Evolutionary conservation across 2,329 filamentous ascomycete species (phyloP), one percentile per base, ranked within the genome.

Genomic region (Ophiostoma pallidulum): DNA sequence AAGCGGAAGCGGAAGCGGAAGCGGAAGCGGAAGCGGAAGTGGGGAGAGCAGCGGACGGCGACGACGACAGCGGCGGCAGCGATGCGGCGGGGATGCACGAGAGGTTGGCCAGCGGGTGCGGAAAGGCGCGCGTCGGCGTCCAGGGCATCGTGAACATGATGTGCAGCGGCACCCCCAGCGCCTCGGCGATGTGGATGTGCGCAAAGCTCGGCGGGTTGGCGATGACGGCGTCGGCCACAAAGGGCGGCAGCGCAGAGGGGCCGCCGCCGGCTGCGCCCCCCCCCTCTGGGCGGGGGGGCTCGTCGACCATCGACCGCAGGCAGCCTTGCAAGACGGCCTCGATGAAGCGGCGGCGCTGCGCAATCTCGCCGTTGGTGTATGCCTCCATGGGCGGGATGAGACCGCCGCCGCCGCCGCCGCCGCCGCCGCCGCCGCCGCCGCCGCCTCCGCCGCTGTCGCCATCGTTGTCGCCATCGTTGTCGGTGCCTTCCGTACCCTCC

Each of bases 301-400:
- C 36, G 20, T 48, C 49, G 13, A 32, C 29, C 41, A 45, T 41
- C 0, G 86, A 88, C 56, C 82, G 73, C 90, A 89, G 95, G 58
- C 86, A 92, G 0, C 89, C 88, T 20, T 84, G 69, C n/a, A 95
- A 68, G 52, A 92, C 90, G 51, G 87, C 76, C 50, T 81, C 78
- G 52, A 94, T 88, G 14, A 84, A 85, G 53, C 76, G 80, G 26
- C 87, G 75, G 26, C 86, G 73, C 62, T 82, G 84, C 36, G 77
- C 81, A 42, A 94, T 78, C 59, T 92, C 87, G 8, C 87, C 87
- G 53, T 75, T 84, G 51, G 80, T 81, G 33, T 94, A 65, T 1
- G 84, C 81, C 41, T 90, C 82, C 50, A 91, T 78, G 1, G 84
- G 84, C 2, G 88, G 88, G 82, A 94, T 87, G 28, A 94, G 69